Conservation (phyloP, 2,329 filamentous ascomycete genomes). For the Davidsoniella eucalypti region DNA sequence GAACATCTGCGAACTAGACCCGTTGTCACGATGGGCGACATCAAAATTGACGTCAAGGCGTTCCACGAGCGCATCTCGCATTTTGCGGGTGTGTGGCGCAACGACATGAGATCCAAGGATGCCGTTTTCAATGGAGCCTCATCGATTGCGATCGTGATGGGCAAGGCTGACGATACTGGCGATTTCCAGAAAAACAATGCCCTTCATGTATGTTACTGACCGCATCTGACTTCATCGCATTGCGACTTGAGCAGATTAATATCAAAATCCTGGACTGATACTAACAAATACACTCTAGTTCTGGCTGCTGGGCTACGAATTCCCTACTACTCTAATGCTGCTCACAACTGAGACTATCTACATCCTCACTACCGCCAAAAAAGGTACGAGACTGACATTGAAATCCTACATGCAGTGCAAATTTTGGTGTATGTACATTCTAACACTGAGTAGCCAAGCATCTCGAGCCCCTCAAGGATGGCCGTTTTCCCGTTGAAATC, state of each 20-base stretch:
- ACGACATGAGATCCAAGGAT: slow-evolving; percentile 79
- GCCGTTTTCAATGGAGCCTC: slow-evolving; percentile 69
- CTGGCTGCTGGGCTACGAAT: slow-evolving; percentile 97
- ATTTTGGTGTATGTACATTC: neutral
- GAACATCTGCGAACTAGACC: neutral
- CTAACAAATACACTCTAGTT: slow-evolving; percentile 42
- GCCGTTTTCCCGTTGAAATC: slow-evolving; percentile 83
- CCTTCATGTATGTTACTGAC: slow-evolving; percentile 54
- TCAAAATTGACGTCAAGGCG: slow-evolving; percentile 83
- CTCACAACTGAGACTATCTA: slow-evolving; percentile 79
- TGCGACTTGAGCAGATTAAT: neutral
- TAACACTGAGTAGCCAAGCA: slow-evolving; percentile 53
- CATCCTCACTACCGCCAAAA: slow-evolving; percentile 91
- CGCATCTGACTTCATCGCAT: neutral
- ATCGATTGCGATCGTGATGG: slow-evolving; percentile 81
- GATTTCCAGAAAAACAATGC: slow-evolving; percentile 93
- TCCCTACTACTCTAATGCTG: slow-evolving; percentile 86
- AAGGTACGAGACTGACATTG: slow-evolving; percentile 42
- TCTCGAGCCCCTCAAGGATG: slow-evolving; percentile 77
- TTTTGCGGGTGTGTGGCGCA: slow-evolving; percentile 86
- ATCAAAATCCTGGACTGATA: neutral
- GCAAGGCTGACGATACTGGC: slow-evolving; percentile 78
- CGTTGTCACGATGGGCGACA: slow-evolving; percentile 47
- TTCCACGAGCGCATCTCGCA: slow-evolving; percentile 88
- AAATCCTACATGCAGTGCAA: neutral